Percentiles rank a stretch among this genome's conserved stretches.
Evolutionary conservation across 164 flowering plant genomes (phyloP).

Genomic region (Stephania cephalantha): DNA sequence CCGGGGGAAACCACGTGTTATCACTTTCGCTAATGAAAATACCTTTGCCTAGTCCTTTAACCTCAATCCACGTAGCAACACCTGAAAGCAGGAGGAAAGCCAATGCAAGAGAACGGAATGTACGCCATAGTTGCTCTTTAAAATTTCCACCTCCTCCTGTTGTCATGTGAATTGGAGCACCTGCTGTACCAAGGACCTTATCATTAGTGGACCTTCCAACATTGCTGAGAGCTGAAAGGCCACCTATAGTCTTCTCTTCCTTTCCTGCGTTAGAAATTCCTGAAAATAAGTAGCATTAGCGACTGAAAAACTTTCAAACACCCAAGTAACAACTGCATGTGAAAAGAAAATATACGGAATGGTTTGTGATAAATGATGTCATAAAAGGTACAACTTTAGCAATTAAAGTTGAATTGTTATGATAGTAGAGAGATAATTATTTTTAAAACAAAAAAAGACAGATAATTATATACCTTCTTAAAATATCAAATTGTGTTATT

Average conservation of each 20-base stretch:
- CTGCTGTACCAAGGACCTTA: slow-evolving; percentile 64
- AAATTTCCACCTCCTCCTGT: slow-evolving; percentile 65
- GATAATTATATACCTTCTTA: too few relatives aligned
- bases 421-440: not conserved
- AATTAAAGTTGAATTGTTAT: too few relatives aligned
- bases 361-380: not conserved
- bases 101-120: slow-evolving; percentile 62
- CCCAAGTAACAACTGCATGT: not conserved
- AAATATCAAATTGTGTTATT: too few relatives aligned
- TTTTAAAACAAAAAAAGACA: too few relatives aligned
- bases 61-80: slow-evolving; percentile 79
- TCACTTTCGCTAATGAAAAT: not conserved
- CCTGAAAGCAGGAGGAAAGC: slow-evolving; percentile 81
- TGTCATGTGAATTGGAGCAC: slow-evolving; percentile 88
- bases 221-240: slow-evolving; percentile 55
- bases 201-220: slow-evolving; percentile 63
- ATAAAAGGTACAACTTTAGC: too few relatives aligned
- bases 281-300: slow-evolving; percentile 9
- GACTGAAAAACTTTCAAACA: not conserved
- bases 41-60: slow-evolving; percentile 88
- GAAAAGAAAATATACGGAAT: not conserved
- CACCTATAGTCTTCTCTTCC: slow-evolving; percentile 51
- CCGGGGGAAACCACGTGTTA: not conserved
- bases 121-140: slow-evolving; percentile 87
- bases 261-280: slow-evolving; percentile 29